These are phyloP conservation scores for Aspergillus sojae DNA, from an alignment of 2,329 filamentous ascomycete genomes.

Conservation along the genomic window DNA sequence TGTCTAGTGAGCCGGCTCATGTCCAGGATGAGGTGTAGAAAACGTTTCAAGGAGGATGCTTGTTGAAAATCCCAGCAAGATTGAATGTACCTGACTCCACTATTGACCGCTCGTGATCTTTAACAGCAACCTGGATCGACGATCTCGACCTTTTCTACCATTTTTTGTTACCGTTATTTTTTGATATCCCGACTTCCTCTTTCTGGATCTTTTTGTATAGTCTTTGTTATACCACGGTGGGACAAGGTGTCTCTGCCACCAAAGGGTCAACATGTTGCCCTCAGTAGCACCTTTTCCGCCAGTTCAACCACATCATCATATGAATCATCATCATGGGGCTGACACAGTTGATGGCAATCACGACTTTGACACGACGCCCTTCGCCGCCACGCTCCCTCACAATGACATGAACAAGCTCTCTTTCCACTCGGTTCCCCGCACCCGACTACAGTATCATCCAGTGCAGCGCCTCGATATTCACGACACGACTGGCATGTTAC, in stretches of 20 bases:
- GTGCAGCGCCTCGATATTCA: slow-evolving; percentile 39
- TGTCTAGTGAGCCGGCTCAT: slow-evolving; percentile 25
- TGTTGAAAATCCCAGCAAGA: slow-evolving; percentile 36
- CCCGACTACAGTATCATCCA: slow-evolving; percentile 42
- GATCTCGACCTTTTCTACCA: slow-evolving; percentile 17
- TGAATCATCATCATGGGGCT: slow-evolving; percentile 34
- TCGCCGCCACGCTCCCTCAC: slow-evolving; percentile 25
- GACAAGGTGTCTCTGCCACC: slow-evolving; percentile 10
- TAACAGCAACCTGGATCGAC: slow-evolving; percentile 18
- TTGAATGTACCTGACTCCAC: slow-evolving; percentile 26
- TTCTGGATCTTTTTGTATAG: slow-evolving; percentile 5
- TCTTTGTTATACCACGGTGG: slow-evolving; percentile 12
- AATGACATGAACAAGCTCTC: slow-evolving; percentile 31
- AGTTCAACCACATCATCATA: slow-evolving; percentile 45
- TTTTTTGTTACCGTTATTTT: background rate
- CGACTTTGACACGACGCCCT: slow-evolving; percentile 30
- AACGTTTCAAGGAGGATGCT: slow-evolving; percentile 47
- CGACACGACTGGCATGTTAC: slow-evolving; percentile 28
- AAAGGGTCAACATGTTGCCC: slow-evolving; percentile 49
- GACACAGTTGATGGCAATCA: slow-evolving; percentile 35
- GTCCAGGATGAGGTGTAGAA: slow-evolving; percentile 50
- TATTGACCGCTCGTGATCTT: slow-evolving; percentile 21
- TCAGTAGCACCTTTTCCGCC: slow-evolving; percentile 49
- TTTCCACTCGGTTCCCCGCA: slow-evolving; percentile 32
- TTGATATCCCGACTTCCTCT: slow-evolving; percentile 4